Evolutionary conservation across 768 basidiomycete species (phyloP), one percentile per base, ranked within the genome.

Genomic region (Panaeolus papilionaceus): DNA sequence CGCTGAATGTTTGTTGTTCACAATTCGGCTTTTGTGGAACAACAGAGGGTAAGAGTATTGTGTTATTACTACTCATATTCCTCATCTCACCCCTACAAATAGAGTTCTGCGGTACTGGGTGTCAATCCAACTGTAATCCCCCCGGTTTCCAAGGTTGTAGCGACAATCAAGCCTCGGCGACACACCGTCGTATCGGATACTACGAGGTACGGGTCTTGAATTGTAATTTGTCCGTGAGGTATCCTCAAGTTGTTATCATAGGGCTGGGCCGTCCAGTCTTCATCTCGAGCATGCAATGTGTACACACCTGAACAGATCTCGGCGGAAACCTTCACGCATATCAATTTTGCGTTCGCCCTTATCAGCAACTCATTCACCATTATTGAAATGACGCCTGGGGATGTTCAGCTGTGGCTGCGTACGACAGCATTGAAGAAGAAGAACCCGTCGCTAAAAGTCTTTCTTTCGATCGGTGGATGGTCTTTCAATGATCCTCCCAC

Each of bases 341-440:
- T 77, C 64, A 75, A 75, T 63, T 77, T 77, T 38, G 74, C 72
- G 4, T 77, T 75, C 61, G 76, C 75, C 10, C 69, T 72, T 77
- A 26, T 68, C 71, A 26, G 42, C 66, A 38, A 74, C 75, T 64
- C 69, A 18, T 76, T 74, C 39, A 49, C 62, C 5, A 51, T 76
- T 38, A 66, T 68, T 26, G 71, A 71, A 20, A 76, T 76, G 75
- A 68, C 64, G 14, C 62, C 67, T n/a, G 67, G 67, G 38, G 73
- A 76, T 39, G 54, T 68, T 38, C 28, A 51, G 42, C 71, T 76
- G 16, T 75, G 72, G 69, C 54, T 54, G n/a, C 67, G 72, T 66
- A 73, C 71, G 6, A 73, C 75, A 2, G 72, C 70, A 6, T 42
- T 76, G 49, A 77, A 77, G 63, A 67, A 71, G 28, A 71, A 54